Evolutionary conservation across 139 green algal species (phyloP).

Genomic region (Asterochloris sp.): DNA sequence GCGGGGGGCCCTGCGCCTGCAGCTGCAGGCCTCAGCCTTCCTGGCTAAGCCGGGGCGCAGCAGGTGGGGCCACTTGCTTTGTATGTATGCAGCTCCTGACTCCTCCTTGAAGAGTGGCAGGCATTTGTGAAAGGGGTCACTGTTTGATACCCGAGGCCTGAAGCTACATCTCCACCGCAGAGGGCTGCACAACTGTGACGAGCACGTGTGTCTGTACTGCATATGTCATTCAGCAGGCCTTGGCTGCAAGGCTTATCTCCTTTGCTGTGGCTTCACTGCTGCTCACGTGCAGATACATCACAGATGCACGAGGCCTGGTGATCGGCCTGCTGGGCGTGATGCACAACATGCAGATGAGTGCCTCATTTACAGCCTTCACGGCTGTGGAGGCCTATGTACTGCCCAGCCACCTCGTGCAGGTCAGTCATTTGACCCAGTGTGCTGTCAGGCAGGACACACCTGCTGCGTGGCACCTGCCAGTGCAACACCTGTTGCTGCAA

Average conservation of each 20-base stretch:
- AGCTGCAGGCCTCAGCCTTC: too few relatives aligned
- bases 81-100: too few relatives aligned
- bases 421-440: background rate
- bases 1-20: too few relatives aligned
- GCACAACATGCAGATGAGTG: background rate
- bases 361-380: background rate
- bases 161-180: background rate
- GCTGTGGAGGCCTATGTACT: slow-evolving; percentile 4
- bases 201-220: background rate
- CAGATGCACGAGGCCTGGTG: slow-evolving; percentile 4
- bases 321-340: background rate
- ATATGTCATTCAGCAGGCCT: background rate
- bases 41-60: too few relatives aligned
- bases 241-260: background rate
- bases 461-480: too few relatives aligned
- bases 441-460: background rate
- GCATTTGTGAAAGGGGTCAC: background rate
- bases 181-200: background rate
- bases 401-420: background rate
- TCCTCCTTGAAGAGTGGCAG: background rate
- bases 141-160: background rate
- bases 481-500: too few relatives aligned
- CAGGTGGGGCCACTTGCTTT: too few relatives aligned
- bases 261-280: background rate
- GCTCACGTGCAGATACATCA: background rate